Evolutionary conservation across 805 yeast genomes (phyloP), one percentile per base, ranked within the genome.

Genomic region (Starmerella sirachaensis): DNA sequence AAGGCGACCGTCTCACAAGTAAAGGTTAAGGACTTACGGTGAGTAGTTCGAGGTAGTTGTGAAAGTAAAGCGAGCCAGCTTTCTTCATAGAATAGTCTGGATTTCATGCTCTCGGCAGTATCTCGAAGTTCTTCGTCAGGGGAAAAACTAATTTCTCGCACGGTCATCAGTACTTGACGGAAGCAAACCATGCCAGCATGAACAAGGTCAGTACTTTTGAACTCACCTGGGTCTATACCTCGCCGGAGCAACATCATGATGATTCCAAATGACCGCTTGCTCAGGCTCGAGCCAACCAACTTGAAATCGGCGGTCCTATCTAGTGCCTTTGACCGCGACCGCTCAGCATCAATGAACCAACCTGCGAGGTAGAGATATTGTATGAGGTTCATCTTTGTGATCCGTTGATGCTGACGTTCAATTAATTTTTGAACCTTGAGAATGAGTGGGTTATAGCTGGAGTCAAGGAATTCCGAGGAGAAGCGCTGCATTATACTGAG

Each of bases 331-430:
- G 16, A 49, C 7, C 63, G 47, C 9, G 46, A 42, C 16, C 78
- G 61, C 48, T 79, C 83, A 42, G 73, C 83, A 23, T 68, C 68
- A 33, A 84, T 61, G 48, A 84, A 77, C 95, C 96, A 88, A 1
- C 82, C 65, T 5, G 70, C 60, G 5, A 81, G 61, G 41, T 70
- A 64, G 29, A 80, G 68, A 52, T 69, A 85, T 31, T 72, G 73
- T 34, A 56, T 57, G 19, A 42, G 35, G 35, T 54, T 54, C 13
- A 17, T 42, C 14, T 38, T 53, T 19, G 48, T 41, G 9, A 61
- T 35, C 4, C 57, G 56, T 14, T 56, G 61, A 26, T 65, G 69
- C 21, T 37, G 42, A 8, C 65, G 57, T 14, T 70, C 62, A 31
- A 69, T 55, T 42, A 63, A 58, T 50, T 60, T 63, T 8, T 80